Percentiles rank a stretch among this genome's conserved stretches.
phyloP scores from a whole-genome alignment of 306 rosid genomes.

The Arachis stenosperma region DNA sequence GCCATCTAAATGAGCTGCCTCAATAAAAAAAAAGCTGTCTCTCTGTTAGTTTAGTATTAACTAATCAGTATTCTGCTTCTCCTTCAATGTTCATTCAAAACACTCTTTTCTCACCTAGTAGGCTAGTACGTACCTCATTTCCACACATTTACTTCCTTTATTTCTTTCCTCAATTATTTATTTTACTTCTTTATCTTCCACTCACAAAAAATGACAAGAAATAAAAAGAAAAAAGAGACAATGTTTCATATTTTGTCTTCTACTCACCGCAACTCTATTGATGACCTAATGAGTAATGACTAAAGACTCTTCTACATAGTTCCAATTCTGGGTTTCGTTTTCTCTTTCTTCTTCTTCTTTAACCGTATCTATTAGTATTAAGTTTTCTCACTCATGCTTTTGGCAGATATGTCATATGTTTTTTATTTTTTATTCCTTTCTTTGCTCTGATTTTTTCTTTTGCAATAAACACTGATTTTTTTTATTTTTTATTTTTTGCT shows the following conservation, averaged over 20 bases:
- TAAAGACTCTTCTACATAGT: slow-evolving; percentile 5
- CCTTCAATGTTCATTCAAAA: neutral
- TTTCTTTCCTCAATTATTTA: neutral
- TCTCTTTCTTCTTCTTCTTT: neutral
- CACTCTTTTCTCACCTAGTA: neutral
- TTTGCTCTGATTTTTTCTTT: neutral
- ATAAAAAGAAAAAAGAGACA: neutral
- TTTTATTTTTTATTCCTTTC: neutral
- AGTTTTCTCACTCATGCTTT: slow-evolving; percentile 1
- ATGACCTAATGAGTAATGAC: neutral
- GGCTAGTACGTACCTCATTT: slow-evolving; percentile 14
- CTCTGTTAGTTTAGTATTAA: neutral
- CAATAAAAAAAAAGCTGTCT: neutral
- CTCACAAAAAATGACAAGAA: neutral
- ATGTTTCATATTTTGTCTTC: neutral
- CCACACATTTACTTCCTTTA: neutral
- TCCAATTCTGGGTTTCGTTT: slow-evolving; percentile 31
- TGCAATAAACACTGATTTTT: neutral
- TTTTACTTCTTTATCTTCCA: neutral
- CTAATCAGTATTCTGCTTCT: slow-evolving; percentile 18
- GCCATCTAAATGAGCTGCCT: too few species aligned
- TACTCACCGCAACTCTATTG: neutral
- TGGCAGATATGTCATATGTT: neutral
- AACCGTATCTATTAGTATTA: neutral
- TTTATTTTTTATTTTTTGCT: too few species aligned